Base-by-base conservation (phyloP, 805 yeast genomes). In the Ogataea siamensis region DNA sequence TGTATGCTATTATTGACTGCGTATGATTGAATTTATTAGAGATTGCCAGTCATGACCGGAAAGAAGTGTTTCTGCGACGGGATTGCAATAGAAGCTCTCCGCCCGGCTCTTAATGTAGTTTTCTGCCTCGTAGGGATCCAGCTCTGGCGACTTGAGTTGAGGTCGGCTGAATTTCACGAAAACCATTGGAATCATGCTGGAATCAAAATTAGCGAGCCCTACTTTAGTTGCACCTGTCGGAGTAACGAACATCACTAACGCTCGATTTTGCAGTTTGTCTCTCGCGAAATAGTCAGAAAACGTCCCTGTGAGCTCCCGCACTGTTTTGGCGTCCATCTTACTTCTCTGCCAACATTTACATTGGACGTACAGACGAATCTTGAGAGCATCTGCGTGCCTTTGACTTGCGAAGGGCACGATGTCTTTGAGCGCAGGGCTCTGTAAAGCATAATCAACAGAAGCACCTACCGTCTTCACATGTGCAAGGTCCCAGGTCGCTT, bases 301-400 rank as follows among this genome's bases (percentile, higher is more conserved):
- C 2, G 75, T 71, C 1, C 83, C 84, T 6, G 68, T 66, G 21
- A 77, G 50, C 49, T 78, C 83, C 29, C 84, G 63, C 1, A 78
- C 57, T 31, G 66, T 54, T 25, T 63, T 57, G 10, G 82, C 74
- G 38, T 64, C 67, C 22, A 76, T 63, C 36, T 68, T 66, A 3
- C 58, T 55, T 13, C 50, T 54, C 18, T 57, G 56, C 48, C 69
- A 66, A 50, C 75, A 70, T 45, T 78, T 77, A 53, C 83, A 78
- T 50, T 78, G 83, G 5, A 75, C 77, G 41, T 74, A 60, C 2
- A 74, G 56, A 32, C 60, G 60, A 5, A 72, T 63, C 29, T 65
- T 67, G 11, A 55, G 39, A 13, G 55, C 36, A n/a, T 47, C 27
- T 25, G 36, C 31, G 10, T 23, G 19, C 7, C 43, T 37, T 25